Percentiles rank a stretch among this genome's conserved stretches.
phyloP scores from a whole-genome alignment of 2,329 filamentous ascomycete species.

The Diaporthe nobilis region DNA sequence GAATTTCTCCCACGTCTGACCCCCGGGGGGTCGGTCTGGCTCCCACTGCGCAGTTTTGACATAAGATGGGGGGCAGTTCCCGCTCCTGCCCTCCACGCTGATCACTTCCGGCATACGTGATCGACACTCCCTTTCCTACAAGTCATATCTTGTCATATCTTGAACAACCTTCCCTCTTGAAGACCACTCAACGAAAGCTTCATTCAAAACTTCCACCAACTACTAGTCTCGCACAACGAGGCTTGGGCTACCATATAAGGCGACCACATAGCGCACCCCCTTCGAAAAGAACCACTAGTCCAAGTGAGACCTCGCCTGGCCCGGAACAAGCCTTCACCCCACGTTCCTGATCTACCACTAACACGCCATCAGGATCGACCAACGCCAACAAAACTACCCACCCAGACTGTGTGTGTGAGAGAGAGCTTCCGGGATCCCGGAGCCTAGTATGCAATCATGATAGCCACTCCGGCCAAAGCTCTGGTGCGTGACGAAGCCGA shows the following conservation, averaged over 20 bases:
- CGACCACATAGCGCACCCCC: neutral
- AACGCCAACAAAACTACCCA: neutral
- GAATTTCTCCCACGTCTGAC: constrained; percentile 13
- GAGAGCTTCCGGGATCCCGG: neutral
- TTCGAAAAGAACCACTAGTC: neutral
- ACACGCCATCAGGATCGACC: constrained; percentile 13
- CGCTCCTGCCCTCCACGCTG: constrained; percentile 4
- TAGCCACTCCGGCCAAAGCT: constrained; percentile 37
- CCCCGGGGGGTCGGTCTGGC: constrained; percentile 11
- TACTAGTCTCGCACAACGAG: neutral
- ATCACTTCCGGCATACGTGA: neutral
- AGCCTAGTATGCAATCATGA: constrained; percentile 35
- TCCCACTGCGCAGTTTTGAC: neutral
- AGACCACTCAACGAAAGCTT: neutral
- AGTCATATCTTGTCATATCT: constrained; percentile 26
- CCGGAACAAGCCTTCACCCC: neutral
- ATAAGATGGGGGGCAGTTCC: constrained; percentile 31
- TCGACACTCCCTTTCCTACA: constrained; percentile 19
- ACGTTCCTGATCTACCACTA: neutral
- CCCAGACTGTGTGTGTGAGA: no score
- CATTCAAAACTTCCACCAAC: neutral
- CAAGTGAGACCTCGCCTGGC: neutral
- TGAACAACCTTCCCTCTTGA: neutral
- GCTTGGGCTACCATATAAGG: neutral
- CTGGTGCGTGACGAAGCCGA: constrained; percentile 37